Evolutionary conservation across 2,329 filamentous ascomycete species (phyloP), one percentile per base, ranked within the genome.

Genomic region (Pseudogymnoascus sp.): DNA sequence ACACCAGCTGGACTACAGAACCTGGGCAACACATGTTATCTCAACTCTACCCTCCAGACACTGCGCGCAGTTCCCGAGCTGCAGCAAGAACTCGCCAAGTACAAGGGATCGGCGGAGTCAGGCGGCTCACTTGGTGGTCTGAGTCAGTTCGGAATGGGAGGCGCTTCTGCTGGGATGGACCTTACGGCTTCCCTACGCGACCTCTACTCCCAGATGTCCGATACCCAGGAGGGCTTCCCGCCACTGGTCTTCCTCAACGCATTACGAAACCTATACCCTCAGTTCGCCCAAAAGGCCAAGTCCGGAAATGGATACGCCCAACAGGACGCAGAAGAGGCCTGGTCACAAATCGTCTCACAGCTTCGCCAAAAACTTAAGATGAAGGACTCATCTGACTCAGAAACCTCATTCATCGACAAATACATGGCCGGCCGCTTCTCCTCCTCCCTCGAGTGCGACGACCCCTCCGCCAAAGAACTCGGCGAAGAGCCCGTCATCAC

Each of bases 241-340:
- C 94, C 95, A 3, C 77, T 92, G 61, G 83, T 85, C 72, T 97
- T 99, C 69, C 80, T 99, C 63, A 86, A 86, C 68, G 84, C 91
- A 3, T 81, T 99, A 14, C 87, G 93, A 63, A 80, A 80, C 28
- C 82, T 86, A 0, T 97, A 90, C 71, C 94, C 94, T 8, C 94
- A 97, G 72, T 99, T 99, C 72, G 92, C 91, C 9, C 92, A 99
- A 76, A 88, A 85, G 70, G 85, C 91, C 61, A 92, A 90, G 73
- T 87, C 87, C 33, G 89, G 90, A 20, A 81, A 87, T 62, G 92
- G 90, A 6, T 97, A 88, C 71, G 92, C 94, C n/a, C 94, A 99
- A 75, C 94, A 99, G 76, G 94, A 99, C 77, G 94, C 94, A 1
- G 94, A 99, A 74, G 94, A 99, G 75, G 94, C 93, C 54, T 99